These are phyloP conservation scores for Lachnellula subtilissima DNA, from an alignment of 2,329 filamentous ascomycete species.

Conservation along the genomic window DNA sequence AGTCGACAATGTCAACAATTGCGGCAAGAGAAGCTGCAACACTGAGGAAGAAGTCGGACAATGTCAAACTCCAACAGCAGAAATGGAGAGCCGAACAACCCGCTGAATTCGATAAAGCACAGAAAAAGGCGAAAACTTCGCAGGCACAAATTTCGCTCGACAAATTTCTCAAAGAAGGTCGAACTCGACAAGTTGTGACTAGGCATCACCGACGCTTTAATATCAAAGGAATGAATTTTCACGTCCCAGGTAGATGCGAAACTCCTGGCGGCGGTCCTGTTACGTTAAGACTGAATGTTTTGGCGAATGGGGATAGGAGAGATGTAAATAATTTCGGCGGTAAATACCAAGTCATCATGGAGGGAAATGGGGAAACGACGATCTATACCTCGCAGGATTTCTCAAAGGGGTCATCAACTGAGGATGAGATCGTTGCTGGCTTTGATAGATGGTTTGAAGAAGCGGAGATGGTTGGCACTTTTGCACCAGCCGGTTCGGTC, in stretches of 20 bases:
- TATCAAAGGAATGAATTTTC: background rate
- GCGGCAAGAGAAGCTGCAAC: too few relatives aligned
- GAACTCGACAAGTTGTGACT: background rate
- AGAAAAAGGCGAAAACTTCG: background rate
- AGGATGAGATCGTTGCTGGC: background rate
- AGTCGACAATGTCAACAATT: too few relatives aligned
- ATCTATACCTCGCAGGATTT: background rate
- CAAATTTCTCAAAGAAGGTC: background rate
- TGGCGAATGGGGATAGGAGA: background rate
- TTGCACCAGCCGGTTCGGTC: too few relatives aligned
- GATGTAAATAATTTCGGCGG: background rate
- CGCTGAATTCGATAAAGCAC: background rate
- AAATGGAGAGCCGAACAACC: too few relatives aligned
- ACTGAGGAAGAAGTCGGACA: too few relatives aligned
- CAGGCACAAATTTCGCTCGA: background rate
- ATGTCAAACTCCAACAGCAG: too few relatives aligned
- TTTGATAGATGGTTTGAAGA: background rate
- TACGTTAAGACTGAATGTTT: background rate
- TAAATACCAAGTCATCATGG: background rate
- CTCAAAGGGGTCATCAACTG: background rate
- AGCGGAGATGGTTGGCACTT: background rate
- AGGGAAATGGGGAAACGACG: background rate
- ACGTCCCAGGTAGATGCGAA: background rate
- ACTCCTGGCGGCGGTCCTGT: background rate
- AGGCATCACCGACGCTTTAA: background rate